phyloP scores from a whole-genome alignment of 2,329 filamentous ascomycete species.

The Claviceps lovelessii region DNA sequence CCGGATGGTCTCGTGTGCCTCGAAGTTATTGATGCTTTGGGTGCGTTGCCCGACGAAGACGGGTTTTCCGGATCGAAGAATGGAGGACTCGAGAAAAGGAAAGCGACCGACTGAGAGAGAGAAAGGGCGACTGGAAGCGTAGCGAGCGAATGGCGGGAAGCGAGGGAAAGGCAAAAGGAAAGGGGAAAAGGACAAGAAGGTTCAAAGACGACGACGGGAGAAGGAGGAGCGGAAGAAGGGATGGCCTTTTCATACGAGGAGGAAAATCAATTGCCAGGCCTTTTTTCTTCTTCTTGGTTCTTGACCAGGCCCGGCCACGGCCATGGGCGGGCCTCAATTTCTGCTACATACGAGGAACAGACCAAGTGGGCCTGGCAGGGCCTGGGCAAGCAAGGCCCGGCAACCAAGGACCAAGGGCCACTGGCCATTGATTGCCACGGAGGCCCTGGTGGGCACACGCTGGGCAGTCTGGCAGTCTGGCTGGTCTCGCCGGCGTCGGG shows the following conservation, averaged over 20 bases:
- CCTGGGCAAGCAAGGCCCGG: not conserved
- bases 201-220: slow-evolving; percentile 12
- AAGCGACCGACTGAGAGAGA: slow-evolving; percentile 1
- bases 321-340: not conserved
- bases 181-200: slow-evolving; percentile 12
- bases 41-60: not conserved
- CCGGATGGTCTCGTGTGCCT: not conserved
- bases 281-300: slow-evolving; percentile 2
- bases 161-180: slow-evolving; percentile 15
- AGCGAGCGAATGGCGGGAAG: slow-evolving; percentile 26
- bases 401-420: not conserved
- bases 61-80: not conserved
- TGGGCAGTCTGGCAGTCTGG: not conserved
- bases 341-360: slow-evolving; percentile 1
- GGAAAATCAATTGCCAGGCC: not conserved
- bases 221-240: slow-evolving; percentile 14
- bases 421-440: not conserved
- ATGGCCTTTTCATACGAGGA: not conserved
- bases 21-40: not conserved
- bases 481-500: not conserved
- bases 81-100: slow-evolving; percentile 1
- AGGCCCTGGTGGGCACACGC: not conserved
- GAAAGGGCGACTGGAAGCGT: slow-evolving; percentile 13
- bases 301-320: not conserved
- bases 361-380: slow-evolving; percentile 6